Base-by-base conservation (phyloP, 257 asterid species). In the Cinchona pubescens region DNA sequence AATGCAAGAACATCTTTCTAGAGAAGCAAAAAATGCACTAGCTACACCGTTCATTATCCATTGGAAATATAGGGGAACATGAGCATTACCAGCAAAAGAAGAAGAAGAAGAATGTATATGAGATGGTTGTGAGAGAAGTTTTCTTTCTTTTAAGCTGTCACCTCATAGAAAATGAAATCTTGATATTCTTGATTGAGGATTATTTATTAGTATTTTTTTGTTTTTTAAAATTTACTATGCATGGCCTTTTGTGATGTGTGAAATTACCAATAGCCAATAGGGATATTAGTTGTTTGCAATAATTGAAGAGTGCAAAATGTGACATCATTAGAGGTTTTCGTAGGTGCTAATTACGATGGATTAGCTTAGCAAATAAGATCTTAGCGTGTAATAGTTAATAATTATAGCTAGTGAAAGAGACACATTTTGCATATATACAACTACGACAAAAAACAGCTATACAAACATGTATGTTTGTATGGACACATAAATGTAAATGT, bases 1-100 rank as follows among this genome's bases (percentile, higher is more conserved):
- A 61, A 92, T 90, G 85, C 97, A 92, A 15, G 96, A 92, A 74
- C 96, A 92, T 48, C 90, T 85, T n/a, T 92, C 93, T 69, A 92
- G 67, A 35, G 97, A 92, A 0, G 93, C 96, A 67, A 92, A 92
- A 55, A 92, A 92, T 3, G 88, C 97, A 4, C 81, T 84, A 9
- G 96, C 79, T 34, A 92, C 82, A 58, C 97, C 88, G 77, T 90
- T 88, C 58, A 88, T 49, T 59, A 92, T 62, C 97, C 97, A 88
- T n/a, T n/a, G n/a, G n/a, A n/a, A n/a, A n/a, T n/a, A n/a, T n/a
- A n/a, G n/a, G n/a, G n/a, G n/a, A n/a, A n/a, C n/a, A n/a, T n/a
- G n/a, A n/a, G n/a, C n/a, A n/a, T 76, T 56, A 53, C 30, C 43
- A 49, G 79, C 58, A 42, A 14, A n/a, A 7, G 67, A 34, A 58